Conservation (phyloP, 2,329 filamentous ascomycete genomes). For the Coleophoma crateriformis region DNA sequence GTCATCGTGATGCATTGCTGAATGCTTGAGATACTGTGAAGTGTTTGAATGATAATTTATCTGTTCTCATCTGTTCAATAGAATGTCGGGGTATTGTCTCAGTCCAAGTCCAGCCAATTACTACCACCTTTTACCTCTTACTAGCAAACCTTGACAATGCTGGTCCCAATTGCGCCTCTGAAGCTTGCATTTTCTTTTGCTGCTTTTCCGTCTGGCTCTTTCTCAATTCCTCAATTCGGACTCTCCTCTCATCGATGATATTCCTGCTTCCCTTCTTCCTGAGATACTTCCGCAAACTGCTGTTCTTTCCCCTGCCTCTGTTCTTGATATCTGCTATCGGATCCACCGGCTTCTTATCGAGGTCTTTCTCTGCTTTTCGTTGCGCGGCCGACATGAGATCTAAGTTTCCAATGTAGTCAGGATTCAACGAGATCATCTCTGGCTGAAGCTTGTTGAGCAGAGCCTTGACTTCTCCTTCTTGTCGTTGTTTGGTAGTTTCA, state of each 20-base stretch:
- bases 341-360: slow-evolving; percentile 62
- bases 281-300: slow-evolving; percentile 78
- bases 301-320: slow-evolving; percentile 82
- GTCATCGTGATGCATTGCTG: no score
- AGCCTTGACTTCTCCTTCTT: slow-evolving; percentile 83
- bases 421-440: slow-evolving; percentile 94
- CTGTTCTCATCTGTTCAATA: no score
- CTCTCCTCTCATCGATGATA: slow-evolving; percentile 89
- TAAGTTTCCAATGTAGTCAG: slow-evolving; percentile 83
- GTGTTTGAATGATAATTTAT: no score
- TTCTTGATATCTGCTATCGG: slow-evolving; percentile 63
- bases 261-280: slow-evolving; percentile 91
- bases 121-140: slow-evolving; percentile 33
- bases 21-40: no score
- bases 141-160: slow-evolving; percentile 80
- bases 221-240: slow-evolving; percentile 80
- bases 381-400: slow-evolving; percentile 77
- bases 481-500: slow-evolving; percentile 87
- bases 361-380: slow-evolving; percentile 69
- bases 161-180: slow-evolving; percentile 72
- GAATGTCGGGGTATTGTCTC: no score
- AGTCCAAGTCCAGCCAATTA: no score
- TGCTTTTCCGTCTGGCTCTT: slow-evolving; percentile 62
- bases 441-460: slow-evolving; percentile 92
- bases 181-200: slow-evolving; percentile 60